Conservation (phyloP, 345 rosid genomes). For the Euphorbia lathyris region DNA sequence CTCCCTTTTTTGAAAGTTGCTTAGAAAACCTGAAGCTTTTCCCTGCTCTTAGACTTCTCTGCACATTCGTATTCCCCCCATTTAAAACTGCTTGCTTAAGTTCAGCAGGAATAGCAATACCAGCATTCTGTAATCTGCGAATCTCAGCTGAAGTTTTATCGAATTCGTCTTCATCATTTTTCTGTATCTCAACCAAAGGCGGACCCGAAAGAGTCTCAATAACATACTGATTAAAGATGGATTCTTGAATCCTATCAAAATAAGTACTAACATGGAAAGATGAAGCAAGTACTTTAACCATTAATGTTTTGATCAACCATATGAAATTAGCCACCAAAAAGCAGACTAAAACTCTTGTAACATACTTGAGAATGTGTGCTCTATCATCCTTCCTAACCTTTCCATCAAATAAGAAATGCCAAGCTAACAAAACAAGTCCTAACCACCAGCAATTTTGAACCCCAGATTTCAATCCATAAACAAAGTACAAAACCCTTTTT, state of each 20-base stretch:
- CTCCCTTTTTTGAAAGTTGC: slow-evolving; percentile 26
- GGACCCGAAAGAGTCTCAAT: slow-evolving; percentile 82
- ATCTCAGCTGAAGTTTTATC: slow-evolving; percentile 49
- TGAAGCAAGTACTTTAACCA: slow-evolving; percentile 80
- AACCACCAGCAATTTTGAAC: slow-evolving; percentile 91
- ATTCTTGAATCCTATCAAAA: slow-evolving; percentile 86
- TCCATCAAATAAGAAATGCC: slow-evolving; percentile 65
- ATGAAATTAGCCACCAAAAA: slow-evolving; percentile 57
- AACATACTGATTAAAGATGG: slow-evolving; percentile 72
- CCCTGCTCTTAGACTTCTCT: slow-evolving; percentile 26
- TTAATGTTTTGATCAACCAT: slow-evolving; percentile 83
- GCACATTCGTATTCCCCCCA: slow-evolving; percentile 12
- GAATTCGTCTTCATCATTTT: slow-evolving; percentile 41
- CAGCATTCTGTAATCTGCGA: slow-evolving; percentile 51
- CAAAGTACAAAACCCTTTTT: slow-evolving; percentile 75
- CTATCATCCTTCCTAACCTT: slow-evolving; percentile 40
- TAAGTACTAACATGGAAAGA: slow-evolving; percentile 91
- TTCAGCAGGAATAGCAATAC: slow-evolving; percentile 56
- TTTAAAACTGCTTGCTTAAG: slow-evolving; percentile 32
- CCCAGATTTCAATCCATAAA: slow-evolving; percentile 68
- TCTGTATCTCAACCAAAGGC: slow-evolving; percentile 56
- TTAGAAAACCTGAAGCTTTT: slow-evolving; percentile 45
- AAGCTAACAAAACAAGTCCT: slow-evolving; percentile 62
- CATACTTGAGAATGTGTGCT: slow-evolving; percentile 36
- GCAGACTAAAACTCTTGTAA: slow-evolving; percentile 65